These are phyloP conservation scores for Yarrowia deformans DNA, from an alignment of 805 yeast genomes.

Conservation along the genomic window DNA sequence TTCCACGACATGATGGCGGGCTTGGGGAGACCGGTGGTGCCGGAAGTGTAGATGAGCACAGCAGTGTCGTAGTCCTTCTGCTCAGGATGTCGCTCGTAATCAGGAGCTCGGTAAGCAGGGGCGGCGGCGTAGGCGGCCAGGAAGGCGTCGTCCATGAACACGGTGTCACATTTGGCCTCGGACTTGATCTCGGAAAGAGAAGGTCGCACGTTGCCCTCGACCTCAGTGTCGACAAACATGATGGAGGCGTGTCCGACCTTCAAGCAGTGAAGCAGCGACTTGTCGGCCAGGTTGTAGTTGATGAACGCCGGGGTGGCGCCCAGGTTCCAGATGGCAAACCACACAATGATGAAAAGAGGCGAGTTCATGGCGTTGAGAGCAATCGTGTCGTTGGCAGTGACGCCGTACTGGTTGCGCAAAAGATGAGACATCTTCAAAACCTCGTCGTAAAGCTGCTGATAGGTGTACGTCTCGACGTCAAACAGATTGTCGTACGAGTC, in stretches of 20 bases:
- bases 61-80: constrained; percentile 69
- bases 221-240: constrained; percentile 78
- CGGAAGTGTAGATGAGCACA: constrained; percentile 84
- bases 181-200: constrained; percentile 55
- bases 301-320: constrained; percentile 90
- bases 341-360: constrained; percentile 77
- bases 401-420: constrained; percentile 66
- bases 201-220: constrained; percentile 60
- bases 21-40: constrained; percentile 94
- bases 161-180: constrained; percentile 42
- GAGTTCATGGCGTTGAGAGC: constrained; percentile 82
- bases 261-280: constrained; percentile 80
- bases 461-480: constrained; percentile 68
- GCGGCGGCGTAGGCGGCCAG: constrained; percentile 53
- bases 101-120: constrained; percentile 59
- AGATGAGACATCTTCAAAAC: constrained; percentile 71
- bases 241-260: constrained; percentile 68
- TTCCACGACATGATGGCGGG: constrained; percentile 94
- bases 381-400: constrained; percentile 70
- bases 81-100: constrained; percentile 61
- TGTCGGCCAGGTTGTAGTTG: constrained; percentile 77
- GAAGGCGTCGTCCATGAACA: constrained; percentile 56
- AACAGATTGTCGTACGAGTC: constrained; percentile 61
- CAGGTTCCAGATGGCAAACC: constrained; percentile 89
- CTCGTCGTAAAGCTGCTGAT: constrained; percentile 69